Percentiles rank a stretch among this genome's conserved stretches.
phyloP scores from a whole-genome alignment of 768 basidiomycete species.

The Russula ochroleuca region DNA sequence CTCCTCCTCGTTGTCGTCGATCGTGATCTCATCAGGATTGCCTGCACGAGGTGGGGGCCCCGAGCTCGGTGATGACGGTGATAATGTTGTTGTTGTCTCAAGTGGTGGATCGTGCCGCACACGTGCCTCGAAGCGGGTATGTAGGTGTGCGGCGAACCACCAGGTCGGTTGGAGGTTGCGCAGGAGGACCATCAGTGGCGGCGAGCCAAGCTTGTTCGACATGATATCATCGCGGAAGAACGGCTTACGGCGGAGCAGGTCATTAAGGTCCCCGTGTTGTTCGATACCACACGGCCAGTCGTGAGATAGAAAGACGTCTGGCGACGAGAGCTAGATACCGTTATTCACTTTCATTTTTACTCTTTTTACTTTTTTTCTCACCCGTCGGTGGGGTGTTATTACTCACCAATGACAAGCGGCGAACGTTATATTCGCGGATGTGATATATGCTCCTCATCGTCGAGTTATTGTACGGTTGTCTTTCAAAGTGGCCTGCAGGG shows the following conservation, averaged over 20 bases:
- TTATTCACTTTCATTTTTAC: not conserved
- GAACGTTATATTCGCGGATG: constrained; percentile 78
- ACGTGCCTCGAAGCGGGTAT: constrained; percentile 77
- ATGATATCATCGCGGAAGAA: constrained; percentile 71
- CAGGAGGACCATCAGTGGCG: constrained; percentile 77
- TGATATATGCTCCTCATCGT: constrained; percentile 86
- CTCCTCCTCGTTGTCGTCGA: constrained; percentile 40
- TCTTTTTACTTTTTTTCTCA: not conserved
- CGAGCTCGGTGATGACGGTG: not conserved
- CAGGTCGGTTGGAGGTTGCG: constrained; percentile 66
- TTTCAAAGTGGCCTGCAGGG: constrained; percentile 68
- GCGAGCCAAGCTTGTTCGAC: constrained; percentile 72
- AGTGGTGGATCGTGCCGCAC: constrained; percentile 40
- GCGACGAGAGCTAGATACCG: constrained; percentile 47
- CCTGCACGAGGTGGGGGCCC: constrained; percentile 2
- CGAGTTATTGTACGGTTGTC: constrained; percentile 68
- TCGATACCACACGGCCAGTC: constrained; percentile 94
- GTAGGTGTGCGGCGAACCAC: constrained; percentile 95
- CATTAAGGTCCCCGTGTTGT: constrained; percentile 64
- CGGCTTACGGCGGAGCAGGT: constrained; percentile 68
- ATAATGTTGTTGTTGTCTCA: not conserved
- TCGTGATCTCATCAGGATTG: constrained; percentile 51
- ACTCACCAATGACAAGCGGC: constrained; percentile 68
- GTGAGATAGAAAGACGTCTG: constrained; percentile 85
- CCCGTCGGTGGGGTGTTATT: not conserved